Conservation (phyloP, 768 basidiomycete species). For the Albatrellus ellisii region DNA sequence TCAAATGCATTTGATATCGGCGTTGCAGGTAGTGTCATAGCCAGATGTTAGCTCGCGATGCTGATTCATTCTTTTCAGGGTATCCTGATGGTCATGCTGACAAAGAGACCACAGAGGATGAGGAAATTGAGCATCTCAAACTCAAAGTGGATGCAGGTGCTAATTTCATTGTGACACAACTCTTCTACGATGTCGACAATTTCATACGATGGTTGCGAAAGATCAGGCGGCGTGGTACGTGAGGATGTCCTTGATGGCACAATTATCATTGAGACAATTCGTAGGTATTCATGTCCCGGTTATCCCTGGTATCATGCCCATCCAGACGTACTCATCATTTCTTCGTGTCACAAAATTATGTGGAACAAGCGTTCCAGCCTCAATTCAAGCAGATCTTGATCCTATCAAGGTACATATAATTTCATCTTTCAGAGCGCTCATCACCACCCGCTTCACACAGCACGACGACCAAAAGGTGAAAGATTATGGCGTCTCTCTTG, state of each 20-base stretch:
- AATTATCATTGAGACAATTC: conserved; percentile 1
- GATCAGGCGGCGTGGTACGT: conserved; percentile 55
- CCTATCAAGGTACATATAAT: conserved; percentile 51
- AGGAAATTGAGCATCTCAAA: conserved; percentile 59
- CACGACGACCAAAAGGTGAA: conserved; percentile 92
- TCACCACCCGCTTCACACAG: conserved; percentile 27
- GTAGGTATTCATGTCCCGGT: conserved; percentile 83
- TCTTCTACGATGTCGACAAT: conserved; percentile 91
- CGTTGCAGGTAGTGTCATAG: conserved; percentile 83
- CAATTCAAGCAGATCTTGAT: conserved; percentile 53
- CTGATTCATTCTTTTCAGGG: conserved; percentile 29
- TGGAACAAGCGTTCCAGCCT: conserved; percentile 59
- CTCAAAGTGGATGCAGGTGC: conserved; percentile 90
- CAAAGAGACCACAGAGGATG: conserved; percentile 39
- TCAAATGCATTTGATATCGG: conserved; percentile 85
- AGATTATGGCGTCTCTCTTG: conserved; percentile 82
- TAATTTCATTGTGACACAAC: conserved; percentile 90
- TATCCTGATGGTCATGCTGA: conserved; percentile 89
- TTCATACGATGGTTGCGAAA: conserved; percentile 72
- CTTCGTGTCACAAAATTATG: conserved; percentile 83
- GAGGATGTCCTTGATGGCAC: not conserved
- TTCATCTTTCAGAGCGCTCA: not conserved
- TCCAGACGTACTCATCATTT: conserved; percentile 94
- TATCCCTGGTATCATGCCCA: conserved; percentile 95
- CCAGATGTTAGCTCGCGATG: not conserved